Conservation (phyloP, 2,329 filamentous ascomycete genomes). For the Colletotrichum sp. region DNA sequence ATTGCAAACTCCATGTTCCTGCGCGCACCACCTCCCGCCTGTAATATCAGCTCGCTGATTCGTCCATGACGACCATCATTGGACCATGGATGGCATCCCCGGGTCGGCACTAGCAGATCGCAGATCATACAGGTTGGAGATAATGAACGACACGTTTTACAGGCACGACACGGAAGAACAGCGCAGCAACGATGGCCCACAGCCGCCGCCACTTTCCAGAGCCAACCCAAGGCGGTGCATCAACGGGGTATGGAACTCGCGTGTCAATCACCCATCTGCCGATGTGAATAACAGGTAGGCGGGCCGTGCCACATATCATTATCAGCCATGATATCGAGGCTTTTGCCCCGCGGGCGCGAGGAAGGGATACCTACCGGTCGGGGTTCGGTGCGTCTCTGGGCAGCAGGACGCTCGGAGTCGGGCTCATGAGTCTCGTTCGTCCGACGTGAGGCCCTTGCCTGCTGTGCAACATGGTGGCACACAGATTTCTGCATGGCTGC, state of each 20-base stretch:
- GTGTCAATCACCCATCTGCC: neutral
- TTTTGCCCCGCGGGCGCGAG: neutral
- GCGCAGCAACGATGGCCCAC: neutral
- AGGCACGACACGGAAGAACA: neutral
- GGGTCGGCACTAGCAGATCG: neutral
- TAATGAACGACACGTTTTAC: neutral
- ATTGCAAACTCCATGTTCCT: slow-evolving; percentile 5
- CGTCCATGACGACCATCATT: neutral
- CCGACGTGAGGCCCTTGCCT: neutral
- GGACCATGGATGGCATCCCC: neutral
- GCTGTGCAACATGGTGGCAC: neutral
- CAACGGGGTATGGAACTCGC: neutral
- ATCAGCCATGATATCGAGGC: neutral
- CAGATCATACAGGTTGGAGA: neutral
- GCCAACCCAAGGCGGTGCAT: neutral
- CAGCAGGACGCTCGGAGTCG: neutral
- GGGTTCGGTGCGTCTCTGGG: neutral
- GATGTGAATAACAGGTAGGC: neutral
- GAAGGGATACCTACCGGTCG: neutral
- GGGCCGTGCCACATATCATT: neutral
- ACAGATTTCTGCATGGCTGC: neutral
- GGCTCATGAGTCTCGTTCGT: slow-evolving; percentile 7
- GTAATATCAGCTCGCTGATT: slow-evolving; percentile 3
- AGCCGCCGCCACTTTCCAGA: neutral
- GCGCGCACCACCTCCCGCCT: neutral